These are phyloP conservation scores for Aethionema arabicum DNA, from an alignment of 345 rosid genomes.

Conservation along the genomic window DNA sequence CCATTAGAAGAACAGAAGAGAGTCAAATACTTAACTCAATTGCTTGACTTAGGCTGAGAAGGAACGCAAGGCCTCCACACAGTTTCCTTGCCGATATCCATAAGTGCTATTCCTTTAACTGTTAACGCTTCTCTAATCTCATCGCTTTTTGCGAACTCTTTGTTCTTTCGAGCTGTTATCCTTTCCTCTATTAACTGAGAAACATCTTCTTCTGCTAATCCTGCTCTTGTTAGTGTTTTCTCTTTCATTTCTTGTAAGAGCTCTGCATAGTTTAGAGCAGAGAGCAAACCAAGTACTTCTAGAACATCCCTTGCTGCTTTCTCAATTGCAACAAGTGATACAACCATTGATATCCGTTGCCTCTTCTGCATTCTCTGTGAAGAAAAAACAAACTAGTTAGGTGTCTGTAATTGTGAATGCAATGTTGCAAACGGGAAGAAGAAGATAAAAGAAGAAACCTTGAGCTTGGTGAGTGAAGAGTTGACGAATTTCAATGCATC, in stretches of 20 bases:
- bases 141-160: conserved; percentile 71
- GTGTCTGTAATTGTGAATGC: conserved; percentile 1
- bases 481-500: conserved; percentile 81
- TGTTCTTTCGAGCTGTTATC: conserved; percentile 53
- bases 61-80: conserved; percentile 84
- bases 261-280: conserved; percentile 53
- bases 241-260: conserved; percentile 63
- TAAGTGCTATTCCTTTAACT: conserved; percentile 66
- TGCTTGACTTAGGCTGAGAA: conserved; percentile 28
- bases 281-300: conserved; percentile 60
- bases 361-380: conserved; percentile 77
- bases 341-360: conserved; percentile 54
- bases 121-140: conserved; percentile 64
- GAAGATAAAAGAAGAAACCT: conserved; percentile 45
- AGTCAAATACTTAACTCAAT: conserved; percentile 5
- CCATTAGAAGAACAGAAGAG: conserved; percentile 15
- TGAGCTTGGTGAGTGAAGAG: conserved; percentile 52
- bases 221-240: conserved; percentile 70
- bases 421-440: not conserved
- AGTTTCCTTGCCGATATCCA: conserved; percentile 79
- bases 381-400: conserved; percentile 6
- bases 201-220: conserved; percentile 55
- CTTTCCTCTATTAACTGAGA: conserved; percentile 55
- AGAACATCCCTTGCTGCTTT: conserved; percentile 59
- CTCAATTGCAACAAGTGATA: conserved; percentile 59